Evolutionary conservation across 169 alveolate genomes (phyloP), one percentile per base, ranked within the genome.

Genomic region (Plasmodium adleri): DNA sequence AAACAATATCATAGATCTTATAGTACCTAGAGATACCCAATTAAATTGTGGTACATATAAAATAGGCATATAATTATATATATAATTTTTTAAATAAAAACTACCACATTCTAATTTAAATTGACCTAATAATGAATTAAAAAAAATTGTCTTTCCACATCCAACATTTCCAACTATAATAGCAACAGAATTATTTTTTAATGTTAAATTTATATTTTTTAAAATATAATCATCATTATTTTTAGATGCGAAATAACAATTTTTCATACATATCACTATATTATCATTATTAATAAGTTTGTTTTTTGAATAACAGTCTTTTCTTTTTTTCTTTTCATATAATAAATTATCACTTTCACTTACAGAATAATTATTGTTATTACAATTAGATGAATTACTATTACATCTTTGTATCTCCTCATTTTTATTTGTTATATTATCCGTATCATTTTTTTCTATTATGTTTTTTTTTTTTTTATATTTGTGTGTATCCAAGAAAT

Each of bases 161-260:
- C 99, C 99, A 22, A 97, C 95, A 74, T 97, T 95, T 0, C 99
- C 99, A 47, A 97, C 73, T 45, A 97, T 95, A 28, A 86, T 67
- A 22, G 75, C 63, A 8, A 86, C 10, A 5, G 88, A 50, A 54
- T 86, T 86, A 24, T 86, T 70, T 66, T 62, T 71, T 54, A 86
- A 47, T 10, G 28, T 70, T 3, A 86, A 54, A 43, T 86, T 86
- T 24, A 86, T 32, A 20, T 86, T 72, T 28, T 86, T 70, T 17
- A 86, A 74, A 0, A 4, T 24, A 3, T 24, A 15, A 26, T 47
- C 26, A 6, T 15, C 13, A 12, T n/a, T 13, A 6, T 28, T 50
- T 2, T 12, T 7, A 0, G 52, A 26, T 8, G 49, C 22, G 15
- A 26, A 64, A 50, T 12, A 22, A 26, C 88, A 26, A 43, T 67